Percentiles rank a stretch among this genome's conserved stretches.
phyloP scores from a whole-genome alignment of 2,329 filamentous ascomycete genomes.

The Fusarium sp. region DNA sequence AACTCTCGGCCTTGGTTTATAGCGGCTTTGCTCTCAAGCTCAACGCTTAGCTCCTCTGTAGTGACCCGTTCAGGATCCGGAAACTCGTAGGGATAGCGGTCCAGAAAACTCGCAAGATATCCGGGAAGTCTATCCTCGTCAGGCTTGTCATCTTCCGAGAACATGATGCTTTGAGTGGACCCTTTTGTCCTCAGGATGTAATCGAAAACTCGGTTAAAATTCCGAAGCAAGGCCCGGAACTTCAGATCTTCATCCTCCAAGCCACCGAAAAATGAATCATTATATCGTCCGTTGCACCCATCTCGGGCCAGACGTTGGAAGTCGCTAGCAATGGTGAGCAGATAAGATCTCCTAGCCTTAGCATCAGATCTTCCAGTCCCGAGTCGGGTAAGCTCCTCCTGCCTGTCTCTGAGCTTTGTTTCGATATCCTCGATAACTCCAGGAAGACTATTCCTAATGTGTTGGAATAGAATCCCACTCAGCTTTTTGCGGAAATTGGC shows the following conservation, averaged over 20 bases:
- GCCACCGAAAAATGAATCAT: constrained; percentile 53
- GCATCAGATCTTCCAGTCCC: constrained; percentile 13
- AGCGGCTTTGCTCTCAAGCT: constrained; percentile 40
- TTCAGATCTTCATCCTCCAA: constrained; percentile 34
- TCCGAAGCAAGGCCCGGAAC: constrained; percentile 47
- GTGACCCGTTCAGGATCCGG: constrained; percentile 42
- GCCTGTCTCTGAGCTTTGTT: constrained; percentile 32
- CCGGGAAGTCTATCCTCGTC: constrained; percentile 22
- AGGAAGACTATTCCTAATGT: background rate
- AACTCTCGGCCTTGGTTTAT: constrained; percentile 56
- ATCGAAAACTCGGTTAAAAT: constrained; percentile 48
- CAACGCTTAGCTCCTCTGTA: constrained; percentile 21
- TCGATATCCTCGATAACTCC: constrained; percentile 42
- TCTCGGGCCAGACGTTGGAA: constrained; percentile 50
- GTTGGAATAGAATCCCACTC: background rate
- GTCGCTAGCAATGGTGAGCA: constrained; percentile 50
- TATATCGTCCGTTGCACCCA: constrained; percentile 47
- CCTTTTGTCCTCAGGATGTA: constrained; percentile 44
- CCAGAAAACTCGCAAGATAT: constrained; percentile 47
- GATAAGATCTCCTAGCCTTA: constrained; percentile 48
- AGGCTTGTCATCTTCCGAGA: background rate
- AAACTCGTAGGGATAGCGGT: constrained; percentile 45
- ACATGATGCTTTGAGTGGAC: constrained; percentile 26
- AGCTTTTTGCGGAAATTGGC: background rate
- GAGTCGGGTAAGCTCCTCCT: background rate